Base-by-base conservation (phyloP, 129 eudicot species). In the Lactuca sativa region DNA sequence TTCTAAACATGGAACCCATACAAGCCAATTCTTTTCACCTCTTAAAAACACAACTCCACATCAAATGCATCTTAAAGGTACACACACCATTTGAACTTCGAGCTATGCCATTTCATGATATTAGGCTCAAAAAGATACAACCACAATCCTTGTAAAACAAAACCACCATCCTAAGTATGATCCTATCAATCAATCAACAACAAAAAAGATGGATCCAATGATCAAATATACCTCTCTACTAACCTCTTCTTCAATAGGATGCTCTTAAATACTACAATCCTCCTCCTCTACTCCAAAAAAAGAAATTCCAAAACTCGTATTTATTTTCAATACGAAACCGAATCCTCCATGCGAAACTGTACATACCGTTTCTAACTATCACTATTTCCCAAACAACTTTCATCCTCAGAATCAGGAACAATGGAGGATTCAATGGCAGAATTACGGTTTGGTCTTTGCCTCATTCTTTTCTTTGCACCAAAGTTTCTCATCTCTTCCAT, bases 341-440 rank as follows among this genome's bases (percentile, higher is more conserved):
- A 53, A 25, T 32, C 32, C 18, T 37, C 53, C 68, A 17, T 16
- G 58, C 15, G 7, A 41, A 43, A 25, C 62, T 67, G 30, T 67
- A 68, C 73, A 54, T 36, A 68, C 52, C 73, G 54, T 51, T 41
- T 40, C 30, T 58, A 74, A 33, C 62, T 56, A 58, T 43, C 63
- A n/a, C 58, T 51, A 3, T 72, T 38, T 58, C 32, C 59, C 12
- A 73, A 38, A 14, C 75, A 56, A 30, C 43, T 44, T 62, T 85
- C 87, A 66, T 80, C 82, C 67, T 80, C 92, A 0, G 84, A 78
- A 77, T 85, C 95, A 64, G 73, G 54, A 70, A 78, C 75, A 54
- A 80, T 77, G 16, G 25, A 33, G 51, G 84, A 56, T 48, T 81
- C 78, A 6, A 69, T 16, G 32, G 82, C 79, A 3, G 72, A 68